These are phyloP conservation scores for Neurospora sp. DNA, from an alignment of 2,329 filamentous ascomycete species.

Conservation along the genomic window DNA sequence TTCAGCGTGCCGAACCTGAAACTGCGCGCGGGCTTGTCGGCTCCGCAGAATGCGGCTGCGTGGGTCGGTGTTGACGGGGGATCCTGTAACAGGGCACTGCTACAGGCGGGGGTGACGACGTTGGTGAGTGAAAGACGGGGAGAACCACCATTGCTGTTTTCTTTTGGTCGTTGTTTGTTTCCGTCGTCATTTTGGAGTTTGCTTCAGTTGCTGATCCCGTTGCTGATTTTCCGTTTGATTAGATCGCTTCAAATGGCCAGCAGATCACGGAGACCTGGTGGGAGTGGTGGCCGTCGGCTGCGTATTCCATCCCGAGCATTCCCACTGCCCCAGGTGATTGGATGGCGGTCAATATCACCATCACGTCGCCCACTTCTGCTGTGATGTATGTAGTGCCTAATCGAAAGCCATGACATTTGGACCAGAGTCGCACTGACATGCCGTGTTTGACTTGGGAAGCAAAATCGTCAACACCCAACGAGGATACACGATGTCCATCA, in stretches of 20 bases:
- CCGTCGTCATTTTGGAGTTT: background rate
- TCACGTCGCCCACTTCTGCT: constrained; percentile 10
- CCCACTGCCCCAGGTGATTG: constrained; percentile 20
- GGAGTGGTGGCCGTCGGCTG: constrained; percentile 23
- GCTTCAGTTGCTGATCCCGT: background rate
- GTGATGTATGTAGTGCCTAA: constrained; percentile 12
- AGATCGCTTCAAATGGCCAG: constrained; percentile 18
- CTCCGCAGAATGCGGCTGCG: constrained; percentile 20
- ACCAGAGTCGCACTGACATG: background rate
- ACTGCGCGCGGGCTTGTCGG: constrained; percentile 9
- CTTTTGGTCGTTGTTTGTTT: too few species aligned
- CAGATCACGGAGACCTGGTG: constrained; percentile 22
- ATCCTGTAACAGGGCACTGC: constrained; percentile 17
- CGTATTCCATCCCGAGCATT: constrained; percentile 19
- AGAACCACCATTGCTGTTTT: background rate
- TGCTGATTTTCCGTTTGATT: background rate
- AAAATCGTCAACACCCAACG: constrained; percentile 14
- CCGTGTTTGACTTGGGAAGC: background rate
- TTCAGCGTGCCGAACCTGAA: constrained; percentile 20
- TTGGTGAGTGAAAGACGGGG: constrained; percentile 10
- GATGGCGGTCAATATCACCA: constrained; percentile 19
- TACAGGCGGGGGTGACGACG: constrained; percentile 22
- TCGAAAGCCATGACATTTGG: background rate
- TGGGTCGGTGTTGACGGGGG: constrained; percentile 25
- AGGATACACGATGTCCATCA: constrained; percentile 12